Base-by-base conservation (phyloP, 1,284 basidiomycete genomes). In the Puccinia polysora region DNA sequence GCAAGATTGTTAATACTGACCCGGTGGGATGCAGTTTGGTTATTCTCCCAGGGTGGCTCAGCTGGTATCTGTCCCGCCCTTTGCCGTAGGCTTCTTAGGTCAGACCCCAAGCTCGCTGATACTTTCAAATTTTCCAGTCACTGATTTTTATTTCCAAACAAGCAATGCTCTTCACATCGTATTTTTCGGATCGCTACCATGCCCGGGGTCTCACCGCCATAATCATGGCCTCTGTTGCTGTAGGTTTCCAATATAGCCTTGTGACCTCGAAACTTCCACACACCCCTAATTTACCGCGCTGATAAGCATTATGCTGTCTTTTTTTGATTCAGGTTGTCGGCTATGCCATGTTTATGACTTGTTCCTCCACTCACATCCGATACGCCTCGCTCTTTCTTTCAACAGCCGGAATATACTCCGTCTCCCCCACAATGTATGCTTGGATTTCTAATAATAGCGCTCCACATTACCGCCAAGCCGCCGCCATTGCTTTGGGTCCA, bases 361-460 rank as follows among this genome's bases (percentile, higher is more conserved):
- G 53, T 40, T 20, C 5, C 18, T 58, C 67, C 1, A 56, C 32
- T 18, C 5, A 2, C 20, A 38, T n/a, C n/a, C 47, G 49, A 40
- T 71, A 71, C 23, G 2, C 40, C 20, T 71, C 68, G 0, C 25
- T 71, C 2, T 62, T 71, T 30, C 50, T 71, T 20, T 71, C 68
- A 20, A 45, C 49, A 36, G 43, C 49, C 14, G 68, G 68, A 7
- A 62, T 60, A 32, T 71, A 71, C 45, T 71, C 68, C 25, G 58
- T 43, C 6, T 62, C 58, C 10, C 68, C 68, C 6, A 62, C 68
- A n/a, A 5, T 71, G 12, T 71, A 52, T 18, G 68, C 68, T 32
- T 71, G 68, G 68, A 50, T 71, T 36, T 56, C 68, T 23, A 71
- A 71, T 30, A 71, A 71, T 71, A 53, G 47, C 32, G 56, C 56